Base-by-base conservation (phyloP, 805 yeast species). In the Starmerella tilneyi region DNA sequence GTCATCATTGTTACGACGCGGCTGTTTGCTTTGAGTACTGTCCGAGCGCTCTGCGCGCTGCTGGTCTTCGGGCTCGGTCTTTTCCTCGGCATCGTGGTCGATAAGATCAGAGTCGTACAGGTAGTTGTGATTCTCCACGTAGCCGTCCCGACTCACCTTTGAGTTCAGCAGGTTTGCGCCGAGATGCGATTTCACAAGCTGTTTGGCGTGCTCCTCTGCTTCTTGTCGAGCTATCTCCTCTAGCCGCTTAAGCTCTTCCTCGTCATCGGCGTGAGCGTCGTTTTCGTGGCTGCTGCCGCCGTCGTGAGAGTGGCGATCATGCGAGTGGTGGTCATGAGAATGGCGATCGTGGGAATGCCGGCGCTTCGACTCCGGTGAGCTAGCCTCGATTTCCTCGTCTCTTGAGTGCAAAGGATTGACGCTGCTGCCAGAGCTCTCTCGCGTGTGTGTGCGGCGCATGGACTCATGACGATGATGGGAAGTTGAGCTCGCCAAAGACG, bases 181-280 rank as follows among this genome's bases (percentile, higher is more conserved):
- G 11, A 51, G 36, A 30, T 56, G 60, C 9, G 53, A 41, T 31
- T 43, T 38, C 17, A 56, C 60, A 6, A 56, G 50, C 23, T 43
- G 45, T 17, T 45, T 43, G 13, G 60, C 60, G 9, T 52, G 50
- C 9, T 49, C 54, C 17, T 50, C 51, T 3, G 60, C 60, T 35
- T 56, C 54, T 9, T 34, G 47, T 4, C 50, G 40, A 5, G 43
- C 45, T 3, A 28, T 44, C n/a, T 47, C 50, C 31, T 47, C 49
- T 6, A 51, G 35, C 1, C 35, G 28, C 33, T 29, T 29, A 9
- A 49, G 47, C 33, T 45, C 47, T 28, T 46, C 54, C 23, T 45
- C 49, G 33, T 46, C 56, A 11, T 48, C 46, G 19, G 26, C 44
- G n/a, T 41, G 12, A 19, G 3, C 38, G 24, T 26, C 44, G n/a